A percentile compares a stretch with the other conserved stretches of the same genome.
Conservation (phyloP, 2,329 filamentous ascomycete genomes). For the Cladobotryum protrusum region DNA sequence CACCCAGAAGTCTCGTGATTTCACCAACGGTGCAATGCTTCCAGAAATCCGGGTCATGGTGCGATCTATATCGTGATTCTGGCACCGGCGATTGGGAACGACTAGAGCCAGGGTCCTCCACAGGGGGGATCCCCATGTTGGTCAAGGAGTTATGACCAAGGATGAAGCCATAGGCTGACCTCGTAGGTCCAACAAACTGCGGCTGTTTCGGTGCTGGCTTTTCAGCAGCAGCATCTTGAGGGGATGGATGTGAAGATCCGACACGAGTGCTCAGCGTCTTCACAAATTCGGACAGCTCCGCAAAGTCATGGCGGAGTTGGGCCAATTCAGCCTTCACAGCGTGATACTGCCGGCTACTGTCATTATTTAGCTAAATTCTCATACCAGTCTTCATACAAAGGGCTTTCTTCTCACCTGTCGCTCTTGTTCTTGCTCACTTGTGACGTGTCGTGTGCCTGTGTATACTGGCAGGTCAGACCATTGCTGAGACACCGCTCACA, state of each 20-base stretch:
- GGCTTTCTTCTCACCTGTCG: slow-evolving; percentile 14
- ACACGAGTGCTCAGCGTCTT: slow-evolving; percentile 19
- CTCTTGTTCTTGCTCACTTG: slow-evolving; percentile 17
- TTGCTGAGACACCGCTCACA: slow-evolving; percentile 27
- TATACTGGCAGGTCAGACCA: slow-evolving; percentile 22
- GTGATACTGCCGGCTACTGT: slow-evolving; percentile 14
- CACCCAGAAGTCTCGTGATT: slow-evolving; percentile 26
- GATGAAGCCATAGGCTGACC: slow-evolving; percentile 29
- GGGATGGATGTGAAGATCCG: slow-evolving; percentile 11
- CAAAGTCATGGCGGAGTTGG: slow-evolving; percentile 25
- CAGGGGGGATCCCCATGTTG: slow-evolving; percentile 28
- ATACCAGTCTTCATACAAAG: not conserved
- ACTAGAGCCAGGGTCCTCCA: slow-evolving; percentile 20
- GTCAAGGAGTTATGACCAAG: slow-evolving; percentile 31
- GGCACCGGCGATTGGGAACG: not conserved
- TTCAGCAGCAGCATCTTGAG: slow-evolving; percentile 15
- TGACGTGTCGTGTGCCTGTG: slow-evolving; percentile 12
- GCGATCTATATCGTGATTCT: not conserved
- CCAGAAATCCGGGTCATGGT: slow-evolving; percentile 19
- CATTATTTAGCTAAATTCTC: not conserved
- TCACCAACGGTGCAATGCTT: slow-evolving; percentile 19
- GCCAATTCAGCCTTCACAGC: slow-evolving; percentile 23
- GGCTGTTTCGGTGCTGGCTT: slow-evolving; percentile 25
- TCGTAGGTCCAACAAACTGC: slow-evolving; percentile 31
- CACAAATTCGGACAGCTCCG: slow-evolving; percentile 21